These are phyloP conservation scores for Dendrobium nobile DNA, from an alignment of 106 monocot genomes.

Conservation along the genomic window DNA sequence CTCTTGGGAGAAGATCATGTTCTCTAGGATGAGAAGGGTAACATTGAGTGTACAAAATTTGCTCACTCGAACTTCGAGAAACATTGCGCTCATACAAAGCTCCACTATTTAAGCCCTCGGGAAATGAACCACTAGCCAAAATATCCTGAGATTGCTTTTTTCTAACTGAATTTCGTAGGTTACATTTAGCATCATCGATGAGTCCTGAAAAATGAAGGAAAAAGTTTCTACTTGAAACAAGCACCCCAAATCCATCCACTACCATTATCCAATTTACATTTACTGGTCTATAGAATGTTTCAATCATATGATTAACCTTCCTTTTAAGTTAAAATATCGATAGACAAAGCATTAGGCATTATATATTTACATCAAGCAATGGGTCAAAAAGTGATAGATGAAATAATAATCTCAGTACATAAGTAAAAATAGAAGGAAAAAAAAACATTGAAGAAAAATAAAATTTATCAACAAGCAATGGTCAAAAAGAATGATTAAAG, in stretches of 20 bases:
- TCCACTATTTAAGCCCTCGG: slow-evolving; percentile 9
- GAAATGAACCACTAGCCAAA: slow-evolving; percentile 11
- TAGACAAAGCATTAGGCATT: not conserved
- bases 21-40: slow-evolving; percentile 10
- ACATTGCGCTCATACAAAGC: not conserved
- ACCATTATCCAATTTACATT: not conserved
- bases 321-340: not conserved
- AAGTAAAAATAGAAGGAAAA: not conserved
- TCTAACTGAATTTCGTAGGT: slow-evolving; percentile 41
- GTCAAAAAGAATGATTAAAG: not conserved
- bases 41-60: slow-evolving; percentile 4
- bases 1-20: slow-evolving; percentile 29
- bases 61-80: slow-evolving; percentile 16
- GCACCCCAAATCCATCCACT: not conserved
- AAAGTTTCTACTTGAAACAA: not conserved
- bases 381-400: not conserved
- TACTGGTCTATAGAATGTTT: not conserved
- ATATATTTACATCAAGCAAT: not conserved
- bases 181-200: slow-evolving; percentile 61
- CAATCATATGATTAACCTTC: not conserved
- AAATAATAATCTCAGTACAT: not conserved
- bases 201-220: slow-evolving; percentile 38
- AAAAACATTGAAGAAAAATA: not conserved
- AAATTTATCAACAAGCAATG: not conserved
- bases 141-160: slow-evolving; percentile 8